Evolutionary conservation across 2,329 filamentous ascomycete species (phyloP), one percentile per base, ranked within the genome.

Genomic region (Aspergillus fumigatus): DNA sequence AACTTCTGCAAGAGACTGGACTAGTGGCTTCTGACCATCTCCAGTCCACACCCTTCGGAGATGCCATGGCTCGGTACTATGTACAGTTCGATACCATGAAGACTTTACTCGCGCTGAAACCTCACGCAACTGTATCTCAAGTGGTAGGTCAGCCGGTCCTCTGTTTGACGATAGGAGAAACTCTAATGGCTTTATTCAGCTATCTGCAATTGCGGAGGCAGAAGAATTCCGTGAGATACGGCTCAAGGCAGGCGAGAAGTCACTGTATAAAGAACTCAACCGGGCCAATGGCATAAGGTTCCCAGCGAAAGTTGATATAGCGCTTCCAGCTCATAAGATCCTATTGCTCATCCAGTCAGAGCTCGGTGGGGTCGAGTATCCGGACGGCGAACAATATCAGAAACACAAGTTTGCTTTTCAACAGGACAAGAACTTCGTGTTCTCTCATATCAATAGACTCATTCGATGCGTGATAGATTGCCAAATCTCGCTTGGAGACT

Each of bases 21-120:
- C 76, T 94, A 6, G 77, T 92, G 11, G 79, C 77, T 1, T 59
- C 70, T 1, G 70, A 77, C 0, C 73, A 73, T 3, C 80, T 93
- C 50, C 78, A 74, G 26, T 85, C 84, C 48, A 93, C 89, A 0
- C 84, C 87, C 50, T 90, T 88, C 66, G 90, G 90, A 1, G 81
- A 88, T 55, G 87, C 88, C 4, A 95, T 96, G 90, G 88, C 90
- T 47, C 83, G 85, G 50, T 95, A 93, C 69, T 93, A 90, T 75
- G 78, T 94, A 3, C 84, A 84, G 23, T 92, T 92, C 63, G 82
- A 88, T 40, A 94, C 90, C 0, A 95, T 94, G 89, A 87, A 85
- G 63, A 70, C 79, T 1, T 78, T 95, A 14, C 74, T 93, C 47
- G 77, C 77, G 0, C 77, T 94, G 52, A 81, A 83, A n/a, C 71